Conservation (phyloP, 305 asterid species). For the Solanum hybrid region DNA sequence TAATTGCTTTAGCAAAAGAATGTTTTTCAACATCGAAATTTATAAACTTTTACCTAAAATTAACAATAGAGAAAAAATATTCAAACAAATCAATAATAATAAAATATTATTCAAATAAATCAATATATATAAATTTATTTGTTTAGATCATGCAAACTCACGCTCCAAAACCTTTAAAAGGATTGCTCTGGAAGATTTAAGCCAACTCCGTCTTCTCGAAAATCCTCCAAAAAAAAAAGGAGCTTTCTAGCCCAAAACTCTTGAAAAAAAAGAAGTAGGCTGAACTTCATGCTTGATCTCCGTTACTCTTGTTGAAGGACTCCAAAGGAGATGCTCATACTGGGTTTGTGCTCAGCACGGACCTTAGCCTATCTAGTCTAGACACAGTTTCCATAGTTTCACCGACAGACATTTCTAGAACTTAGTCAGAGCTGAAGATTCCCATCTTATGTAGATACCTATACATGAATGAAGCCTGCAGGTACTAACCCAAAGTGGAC, state of each 20-base stretch:
- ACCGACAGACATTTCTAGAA: not conserved
- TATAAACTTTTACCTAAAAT: not conserved
- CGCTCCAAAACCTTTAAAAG: not conserved
- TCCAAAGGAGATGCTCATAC: not conserved
- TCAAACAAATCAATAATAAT: not conserved
- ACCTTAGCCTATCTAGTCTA: not conserved
- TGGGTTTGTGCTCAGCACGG: not conserved
- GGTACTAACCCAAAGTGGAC: not conserved
- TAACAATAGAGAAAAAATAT: not conserved
- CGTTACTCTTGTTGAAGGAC: not conserved
- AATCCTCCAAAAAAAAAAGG: not conserved
- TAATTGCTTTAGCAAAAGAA: not conserved
- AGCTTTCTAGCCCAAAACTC: not conserved
- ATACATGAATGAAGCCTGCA: constrained; percentile 1
- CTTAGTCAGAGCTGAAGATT: not conserved
- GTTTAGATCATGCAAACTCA: not conserved
- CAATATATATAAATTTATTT: not conserved
- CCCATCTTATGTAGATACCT: not conserved
- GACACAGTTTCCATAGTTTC: not conserved
- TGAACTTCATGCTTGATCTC: not conserved
- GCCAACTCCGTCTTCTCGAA: not conserved
- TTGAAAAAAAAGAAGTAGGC: not conserved
- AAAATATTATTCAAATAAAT: too few species aligned
- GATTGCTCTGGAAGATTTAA: not conserved
- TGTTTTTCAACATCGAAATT: not conserved